A percentile compares a stretch with the other conserved stretches of the same genome.
These are phyloP conservation scores for Pichia sp. DNA, from an alignment of 1,139 yeast species.

Conservation along the genomic window DNA sequence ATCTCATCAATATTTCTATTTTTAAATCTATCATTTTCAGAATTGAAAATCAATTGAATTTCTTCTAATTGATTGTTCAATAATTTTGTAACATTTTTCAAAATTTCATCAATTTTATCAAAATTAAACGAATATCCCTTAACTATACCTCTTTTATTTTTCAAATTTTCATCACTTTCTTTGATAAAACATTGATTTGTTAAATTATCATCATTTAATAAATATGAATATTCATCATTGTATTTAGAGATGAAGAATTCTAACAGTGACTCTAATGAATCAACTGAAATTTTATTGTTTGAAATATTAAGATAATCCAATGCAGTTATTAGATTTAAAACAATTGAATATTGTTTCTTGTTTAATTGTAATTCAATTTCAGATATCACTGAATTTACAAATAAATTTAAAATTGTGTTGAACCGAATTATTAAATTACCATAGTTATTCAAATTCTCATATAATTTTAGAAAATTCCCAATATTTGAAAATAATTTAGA, in stretches of 20 bases:
- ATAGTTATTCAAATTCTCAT: constrained; percentile 29
- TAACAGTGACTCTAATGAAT: constrained; percentile 40
- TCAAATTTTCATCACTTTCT: constrained; percentile 8
- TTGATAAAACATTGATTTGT: constrained; percentile 13
- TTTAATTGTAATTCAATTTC: constrained; percentile 64
- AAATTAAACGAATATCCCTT: constrained; percentile 25
- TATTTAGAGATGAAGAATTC: constrained; percentile 35
- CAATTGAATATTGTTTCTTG: constrained; percentile 37
- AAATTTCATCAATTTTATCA: constrained; percentile 22
- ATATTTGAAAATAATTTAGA: constrained; percentile 32
- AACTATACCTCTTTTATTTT: constrained; percentile 24
- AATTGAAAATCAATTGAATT: constrained; percentile 27
- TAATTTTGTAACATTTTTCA: constrained; percentile 15
- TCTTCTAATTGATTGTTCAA: constrained; percentile 25
- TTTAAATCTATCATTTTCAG: constrained; percentile 10
- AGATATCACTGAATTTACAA: constrained; percentile 63
- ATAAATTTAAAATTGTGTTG: constrained; percentile 57
- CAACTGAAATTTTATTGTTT: constrained; percentile 32
- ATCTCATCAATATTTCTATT: constrained; percentile 26
- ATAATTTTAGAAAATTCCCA: constrained; percentile 33
- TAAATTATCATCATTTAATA: constrained; percentile 20
- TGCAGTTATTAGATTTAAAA: constrained; percentile 27
- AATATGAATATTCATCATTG: constrained; percentile 25
- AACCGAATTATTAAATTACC: constrained; percentile 36
- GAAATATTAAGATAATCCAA: constrained; percentile 32